A percentile compares a stretch with the other conserved stretches of the same genome.
These are phyloP conservation scores for Cylindrotheca closterium DNA, from an alignment of 108 stramenopile genomes.

Conservation along the genomic window DNA sequence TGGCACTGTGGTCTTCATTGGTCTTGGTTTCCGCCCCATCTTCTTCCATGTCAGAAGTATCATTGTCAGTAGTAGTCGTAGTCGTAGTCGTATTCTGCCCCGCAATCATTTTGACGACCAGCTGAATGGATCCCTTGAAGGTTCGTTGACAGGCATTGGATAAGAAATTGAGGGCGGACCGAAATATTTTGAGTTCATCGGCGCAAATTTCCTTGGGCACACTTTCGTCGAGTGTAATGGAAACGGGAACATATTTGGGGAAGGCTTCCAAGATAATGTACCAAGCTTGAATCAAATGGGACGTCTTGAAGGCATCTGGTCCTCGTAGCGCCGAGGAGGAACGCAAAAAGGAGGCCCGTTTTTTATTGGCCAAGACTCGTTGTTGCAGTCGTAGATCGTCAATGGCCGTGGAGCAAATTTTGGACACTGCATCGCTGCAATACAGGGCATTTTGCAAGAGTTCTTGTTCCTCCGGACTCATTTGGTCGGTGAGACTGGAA, in stretches of 20 bases:
- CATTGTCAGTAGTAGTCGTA: constrained; percentile 2
- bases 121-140: constrained; percentile 48
- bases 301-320: constrained; percentile 20
- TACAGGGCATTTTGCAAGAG: constrained; percentile 49
- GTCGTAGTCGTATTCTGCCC: background rate
- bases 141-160: constrained; percentile 75
- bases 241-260: constrained; percentile 61
- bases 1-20: constrained; percentile 3
- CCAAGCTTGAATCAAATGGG: constrained; percentile 49
- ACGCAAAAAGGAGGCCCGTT: background rate
- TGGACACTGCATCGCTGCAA: constrained; percentile 60
- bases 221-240: constrained; percentile 42
- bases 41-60: constrained; percentile 16
- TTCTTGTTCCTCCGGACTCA: constrained; percentile 51
- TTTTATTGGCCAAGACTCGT: background rate
- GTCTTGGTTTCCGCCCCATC: too few species aligned
- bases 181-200: constrained; percentile 74
- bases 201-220: constrained; percentile 50
- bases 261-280: constrained; percentile 53
- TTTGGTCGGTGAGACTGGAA: constrained; percentile 26
- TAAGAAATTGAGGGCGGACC: constrained; percentile 69
- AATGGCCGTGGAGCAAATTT: constrained; percentile 68
- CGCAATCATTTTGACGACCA: constrained; percentile 46
- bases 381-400: constrained; percentile 47
- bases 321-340: background rate